A percentile compares a stretch with the other conserved stretches of the same genome.
Conservation (phyloP, 768 basidiomycete genomes). For the Lyophyllum shimeji region DNA sequence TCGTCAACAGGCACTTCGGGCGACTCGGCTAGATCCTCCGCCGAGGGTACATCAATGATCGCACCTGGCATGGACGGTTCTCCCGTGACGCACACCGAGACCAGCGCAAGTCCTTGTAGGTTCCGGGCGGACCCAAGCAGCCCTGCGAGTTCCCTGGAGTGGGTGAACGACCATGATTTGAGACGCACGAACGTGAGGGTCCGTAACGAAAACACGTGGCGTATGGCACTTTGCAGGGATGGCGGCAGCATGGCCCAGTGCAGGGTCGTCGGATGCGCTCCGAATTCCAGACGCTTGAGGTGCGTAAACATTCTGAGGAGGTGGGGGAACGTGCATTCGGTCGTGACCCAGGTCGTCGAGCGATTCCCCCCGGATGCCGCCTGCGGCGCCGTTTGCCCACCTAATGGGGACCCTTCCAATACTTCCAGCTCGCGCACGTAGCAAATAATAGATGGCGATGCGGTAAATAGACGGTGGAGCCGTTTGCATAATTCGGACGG, state of each 20-base stretch:
- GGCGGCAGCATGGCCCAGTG: slow-evolving; percentile 37
- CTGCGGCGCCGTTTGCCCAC: slow-evolving; percentile 21
- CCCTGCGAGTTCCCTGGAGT: slow-evolving; percentile 30
- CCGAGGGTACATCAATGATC: neutral
- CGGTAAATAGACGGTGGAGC: slow-evolving; percentile 31
- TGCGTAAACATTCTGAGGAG: slow-evolving; percentile 37
- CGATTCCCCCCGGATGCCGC: slow-evolving; percentile 21
- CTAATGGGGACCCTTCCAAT: slow-evolving; percentile 35
- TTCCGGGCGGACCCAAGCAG: slow-evolving; percentile 33
- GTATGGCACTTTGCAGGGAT: slow-evolving; percentile 33
- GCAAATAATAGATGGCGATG: slow-evolving; percentile 30
- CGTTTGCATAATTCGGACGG: slow-evolving; percentile 32
- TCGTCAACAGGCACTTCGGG: neutral
- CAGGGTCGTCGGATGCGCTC: slow-evolving; percentile 31
- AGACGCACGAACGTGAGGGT: slow-evolving; percentile 39
- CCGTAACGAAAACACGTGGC: slow-evolving; percentile 30
- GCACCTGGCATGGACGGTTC: slow-evolving; percentile 15
- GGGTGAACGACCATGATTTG: slow-evolving; percentile 39
- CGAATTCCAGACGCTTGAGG: slow-evolving; percentile 36
- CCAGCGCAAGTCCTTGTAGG: slow-evolving; percentile 35
- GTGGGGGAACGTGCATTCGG: slow-evolving; percentile 33
- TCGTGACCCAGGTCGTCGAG: slow-evolving; percentile 38
- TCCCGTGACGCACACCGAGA: slow-evolving; percentile 32
- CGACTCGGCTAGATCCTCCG: neutral
- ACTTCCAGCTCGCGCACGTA: slow-evolving; percentile 39